Conservation (phyloP, 1,284 basidiomycete genomes). For the Heterobasidion annosum region DNA sequence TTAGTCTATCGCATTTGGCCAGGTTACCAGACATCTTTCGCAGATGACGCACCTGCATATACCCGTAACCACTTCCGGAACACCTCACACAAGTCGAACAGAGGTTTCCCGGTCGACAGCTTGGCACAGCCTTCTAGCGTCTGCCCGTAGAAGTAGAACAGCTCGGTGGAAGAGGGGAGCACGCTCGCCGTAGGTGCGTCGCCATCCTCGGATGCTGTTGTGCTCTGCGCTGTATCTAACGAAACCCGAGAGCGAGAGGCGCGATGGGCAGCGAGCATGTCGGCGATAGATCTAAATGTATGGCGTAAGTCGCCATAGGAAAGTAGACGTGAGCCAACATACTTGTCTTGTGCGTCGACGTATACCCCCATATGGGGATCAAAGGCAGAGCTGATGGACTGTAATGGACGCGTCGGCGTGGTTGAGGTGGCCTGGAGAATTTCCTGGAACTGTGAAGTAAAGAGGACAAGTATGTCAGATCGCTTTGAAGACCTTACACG, state of each 20-base stretch:
- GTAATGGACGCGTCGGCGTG: slow-evolving; percentile 38
- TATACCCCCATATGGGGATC: slow-evolving; percentile 90
- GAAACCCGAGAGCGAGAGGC: slow-evolving; percentile 52
- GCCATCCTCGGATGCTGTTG: slow-evolving; percentile 33
- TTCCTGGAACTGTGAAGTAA: slow-evolving; percentile 38
- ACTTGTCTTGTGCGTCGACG: slow-evolving; percentile 95
- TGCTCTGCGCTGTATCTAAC: slow-evolving; percentile 43
- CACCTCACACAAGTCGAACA: slow-evolving; percentile 72
- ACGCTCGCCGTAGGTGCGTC: slow-evolving; percentile 55
- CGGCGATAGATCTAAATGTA: slow-evolving; percentile 53
- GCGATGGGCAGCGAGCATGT: slow-evolving; percentile 77
- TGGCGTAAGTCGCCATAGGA: background rate
- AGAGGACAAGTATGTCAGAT: too few species aligned
- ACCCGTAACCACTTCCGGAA: slow-evolving; percentile 92
- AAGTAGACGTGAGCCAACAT: slow-evolving; percentile 11
- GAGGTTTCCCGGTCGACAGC: slow-evolving; percentile 70
- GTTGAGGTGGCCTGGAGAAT: slow-evolving; percentile 47
- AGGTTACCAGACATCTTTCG: background rate
- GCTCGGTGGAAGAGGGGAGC: slow-evolving; percentile 88
- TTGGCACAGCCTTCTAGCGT: slow-evolving; percentile 91
- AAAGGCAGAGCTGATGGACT: slow-evolving; percentile 80
- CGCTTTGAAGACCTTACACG: background rate
- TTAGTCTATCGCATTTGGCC: too few species aligned
- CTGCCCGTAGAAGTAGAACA: slow-evolving; percentile 97
- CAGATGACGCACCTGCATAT: slow-evolving; percentile 71